phyloP scores from a whole-genome alignment of 139 green algal genomes.

The Edaphochlamys debaryana region DNA sequence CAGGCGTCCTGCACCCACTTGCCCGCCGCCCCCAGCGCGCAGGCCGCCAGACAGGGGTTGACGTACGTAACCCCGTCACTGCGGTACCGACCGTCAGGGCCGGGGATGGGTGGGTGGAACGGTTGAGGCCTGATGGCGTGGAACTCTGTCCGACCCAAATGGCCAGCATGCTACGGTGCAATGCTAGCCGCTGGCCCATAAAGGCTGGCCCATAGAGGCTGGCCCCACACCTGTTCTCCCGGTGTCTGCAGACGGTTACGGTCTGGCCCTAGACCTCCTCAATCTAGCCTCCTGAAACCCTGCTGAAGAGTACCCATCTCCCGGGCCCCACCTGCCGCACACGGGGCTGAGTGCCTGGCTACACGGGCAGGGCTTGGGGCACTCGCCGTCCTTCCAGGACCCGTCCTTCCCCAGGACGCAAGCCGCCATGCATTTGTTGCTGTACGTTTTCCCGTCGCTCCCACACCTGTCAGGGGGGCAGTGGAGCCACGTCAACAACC shows the following conservation, averaged over 20 bases:
- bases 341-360: not conserved
- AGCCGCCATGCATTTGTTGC: constrained; percentile 36
- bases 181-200: no score
- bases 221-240: no score
- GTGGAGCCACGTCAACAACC: not conserved
- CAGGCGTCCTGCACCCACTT: not conserved
- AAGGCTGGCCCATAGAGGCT: no score
- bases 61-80: not conserved
- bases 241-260: no score
- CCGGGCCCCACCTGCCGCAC: not conserved
- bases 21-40: not conserved
- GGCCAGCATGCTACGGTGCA: no score
- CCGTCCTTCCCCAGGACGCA: no score
- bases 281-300: no score
- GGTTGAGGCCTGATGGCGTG: no score
- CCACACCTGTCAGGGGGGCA: not conserved
- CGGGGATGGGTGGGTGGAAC: not conserved
- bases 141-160: no score
- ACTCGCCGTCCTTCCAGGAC: no score
- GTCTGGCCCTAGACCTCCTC: no score
- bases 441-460: constrained; percentile 22
- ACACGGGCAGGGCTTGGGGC: not conserved
- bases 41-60: not conserved
- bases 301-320: no score
- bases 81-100: not conserved